These are phyloP conservation scores for Periconia macrospinosa DNA, from an alignment of 2,329 filamentous ascomycete species.

Conservation along the genomic window DNA sequence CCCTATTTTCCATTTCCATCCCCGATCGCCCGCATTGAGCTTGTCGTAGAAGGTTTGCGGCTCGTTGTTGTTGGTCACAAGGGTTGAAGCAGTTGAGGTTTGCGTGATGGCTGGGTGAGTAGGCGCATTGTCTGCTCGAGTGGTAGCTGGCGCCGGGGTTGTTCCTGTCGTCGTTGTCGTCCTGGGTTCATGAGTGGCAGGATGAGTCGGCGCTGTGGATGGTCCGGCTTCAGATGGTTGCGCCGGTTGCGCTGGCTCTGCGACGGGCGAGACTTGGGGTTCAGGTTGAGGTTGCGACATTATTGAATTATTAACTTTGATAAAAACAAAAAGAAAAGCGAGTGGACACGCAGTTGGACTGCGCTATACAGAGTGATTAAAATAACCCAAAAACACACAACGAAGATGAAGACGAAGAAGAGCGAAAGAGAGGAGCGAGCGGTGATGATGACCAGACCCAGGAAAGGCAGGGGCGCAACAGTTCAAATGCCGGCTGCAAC, in stretches of 20 bases:
- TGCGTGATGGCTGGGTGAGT: not conserved
- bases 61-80: not conserved
- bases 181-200: not conserved
- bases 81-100: not conserved
- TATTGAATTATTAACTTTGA: slow-evolving; percentile 2
- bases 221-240: not conserved
- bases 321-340: not conserved
- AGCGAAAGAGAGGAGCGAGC: too few relatives aligned
- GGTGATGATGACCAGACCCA: too few relatives aligned
- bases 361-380: not conserved
- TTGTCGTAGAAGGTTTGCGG: slow-evolving; percentile 15
- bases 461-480: too few relatives aligned
- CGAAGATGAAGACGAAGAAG: too few relatives aligned
- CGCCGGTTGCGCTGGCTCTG: not conserved
- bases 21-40: slow-evolving; percentile 29
- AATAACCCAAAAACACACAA: too few relatives aligned
- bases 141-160: not conserved
- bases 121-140: not conserved
- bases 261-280: slow-evolving; percentile 1
- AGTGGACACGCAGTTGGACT: slow-evolving; percentile 7
- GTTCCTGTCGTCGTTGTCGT: not conserved
- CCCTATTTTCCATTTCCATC: slow-evolving; percentile 36
- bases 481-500: too few relatives aligned
- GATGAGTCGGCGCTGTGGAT: not conserved
- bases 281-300: slow-evolving; percentile 1